Percentiles rank a stretch among this genome's conserved stretches.
phyloP scores from a whole-genome alignment of 208 protist genomes.

The Leishmania guyanensis region DNA sequence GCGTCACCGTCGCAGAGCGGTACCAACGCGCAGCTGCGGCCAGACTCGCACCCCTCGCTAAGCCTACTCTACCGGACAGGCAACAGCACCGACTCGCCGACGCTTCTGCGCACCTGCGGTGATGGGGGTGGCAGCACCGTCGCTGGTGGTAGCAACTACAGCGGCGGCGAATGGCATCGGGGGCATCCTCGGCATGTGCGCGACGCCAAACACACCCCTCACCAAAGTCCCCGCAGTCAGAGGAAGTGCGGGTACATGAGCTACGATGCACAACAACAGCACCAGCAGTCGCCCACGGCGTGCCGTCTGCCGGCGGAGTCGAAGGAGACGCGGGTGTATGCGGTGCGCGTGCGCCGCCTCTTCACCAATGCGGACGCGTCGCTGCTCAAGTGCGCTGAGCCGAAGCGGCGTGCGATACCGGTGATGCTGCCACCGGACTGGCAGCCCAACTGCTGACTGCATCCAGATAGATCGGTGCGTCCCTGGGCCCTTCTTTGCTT shows the following conservation, averaged over 20 bases:
- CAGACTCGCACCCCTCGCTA: background rate
- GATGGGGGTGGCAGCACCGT: conserved; percentile 2
- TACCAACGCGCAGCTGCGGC: background rate
- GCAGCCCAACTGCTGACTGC: conserved; percentile 11
- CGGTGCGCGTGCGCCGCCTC: conserved; percentile 29
- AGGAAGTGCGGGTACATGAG: background rate
- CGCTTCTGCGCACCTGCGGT: background rate
- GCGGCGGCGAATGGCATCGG: background rate
- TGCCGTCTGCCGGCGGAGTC: conserved; percentile 38
- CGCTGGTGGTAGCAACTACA: background rate
- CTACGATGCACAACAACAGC: background rate
- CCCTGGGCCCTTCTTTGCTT: background rate
- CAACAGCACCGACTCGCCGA: background rate
- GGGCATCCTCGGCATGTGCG: background rate
- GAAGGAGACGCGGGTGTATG: conserved; percentile 59
- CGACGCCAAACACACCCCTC: background rate
- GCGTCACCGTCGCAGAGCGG: background rate
- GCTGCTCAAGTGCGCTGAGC: conserved; percentile 35
- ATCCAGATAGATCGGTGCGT: background rate
- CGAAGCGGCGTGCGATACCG: conserved; percentile 42
- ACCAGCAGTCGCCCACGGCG: background rate
- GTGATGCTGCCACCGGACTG: conserved; percentile 50
- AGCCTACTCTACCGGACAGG: background rate
- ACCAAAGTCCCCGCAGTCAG: background rate
- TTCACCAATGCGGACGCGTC: conserved; percentile 40